Evolutionary conservation across 345 rosid genomes (phyloP), one percentile per base, ranked within the genome.

Genomic region (Eutrema yunnanense): DNA sequence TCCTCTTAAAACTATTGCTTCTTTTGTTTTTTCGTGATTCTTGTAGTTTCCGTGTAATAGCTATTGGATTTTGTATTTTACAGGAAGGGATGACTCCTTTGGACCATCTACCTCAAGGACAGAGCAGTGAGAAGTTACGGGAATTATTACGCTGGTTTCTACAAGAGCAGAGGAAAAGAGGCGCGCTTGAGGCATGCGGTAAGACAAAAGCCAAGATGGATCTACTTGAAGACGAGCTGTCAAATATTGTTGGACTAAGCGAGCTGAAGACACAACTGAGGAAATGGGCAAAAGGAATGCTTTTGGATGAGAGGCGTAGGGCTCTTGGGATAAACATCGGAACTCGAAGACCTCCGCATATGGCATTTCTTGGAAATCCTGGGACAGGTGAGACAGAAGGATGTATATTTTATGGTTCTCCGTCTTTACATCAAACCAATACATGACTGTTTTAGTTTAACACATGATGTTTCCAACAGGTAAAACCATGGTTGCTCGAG

Each of bases 271-370:
- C 83, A 69, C 99, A 95, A 71, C 84, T 95, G 53, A 82, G 96
- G 67, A 95, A 88, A 84, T 92, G 98, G 99, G 98, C 94, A 0
- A 95, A 88, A 84, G 98, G 99, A 71, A 88, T 92, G 98, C 90
- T 95, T 80, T 83, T 95, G 83, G 99, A 95, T 85, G 99, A 95
- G 81, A 88, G 90, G 82, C 90, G 99, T 33, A 82, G 82, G 74
- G 92, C 98, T 62, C 90, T 95, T 58, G 98, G 98, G 9, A 65
- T 95, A 55, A 92, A 88, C 81, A 84, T 95, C 74, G 99, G 96
- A 3, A 55, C 71, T 42, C 86, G 98, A 80, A 86, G 88, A 73
- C 96, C 97, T 80, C 98, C 98, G 3, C 99, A 95, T 74, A 95
- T 95, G 99, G 97, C 98, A 11, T 95, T 95, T 73, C 88, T 95